Conservation (phyloP, 352 stramenopile species). For the Globisporangium sylvaticum region DNA sequence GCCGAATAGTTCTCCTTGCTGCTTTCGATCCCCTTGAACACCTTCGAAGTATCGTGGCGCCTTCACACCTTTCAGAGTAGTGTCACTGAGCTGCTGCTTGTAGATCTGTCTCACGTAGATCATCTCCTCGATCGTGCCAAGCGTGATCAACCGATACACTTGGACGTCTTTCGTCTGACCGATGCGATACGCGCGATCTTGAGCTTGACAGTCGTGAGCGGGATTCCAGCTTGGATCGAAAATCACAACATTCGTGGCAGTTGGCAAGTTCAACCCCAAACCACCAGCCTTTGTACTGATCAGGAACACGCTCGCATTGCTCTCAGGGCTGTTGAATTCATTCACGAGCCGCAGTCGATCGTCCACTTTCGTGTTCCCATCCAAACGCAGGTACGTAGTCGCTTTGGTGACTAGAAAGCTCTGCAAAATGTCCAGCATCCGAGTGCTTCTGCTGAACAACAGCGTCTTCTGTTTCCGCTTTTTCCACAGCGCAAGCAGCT, state of each 20-base stretch:
- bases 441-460: constrained; percentile 74
- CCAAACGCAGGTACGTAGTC: constrained; percentile 54
- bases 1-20: constrained; percentile 76
- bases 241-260: constrained; percentile 81
- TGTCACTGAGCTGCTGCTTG: constrained; percentile 83
- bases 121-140: constrained; percentile 87
- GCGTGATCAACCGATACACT: constrained; percentile 80
- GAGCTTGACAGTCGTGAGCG: constrained; percentile 77
- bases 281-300: constrained; percentile 78
- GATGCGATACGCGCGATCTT: constrained; percentile 84
- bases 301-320: constrained; percentile 61
- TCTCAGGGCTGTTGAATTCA: constrained; percentile 59
- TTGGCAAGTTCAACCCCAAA: constrained; percentile 73
- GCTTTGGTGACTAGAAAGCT: constrained; percentile 69
- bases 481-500: constrained; percentile 61
- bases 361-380: constrained; percentile 73
- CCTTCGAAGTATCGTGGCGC: constrained; percentile 77
- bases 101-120: constrained; percentile 87
- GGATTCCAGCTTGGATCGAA: constrained; percentile 89
- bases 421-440: constrained; percentile 81
- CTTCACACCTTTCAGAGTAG: constrained; percentile 66
- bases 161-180: constrained; percentile 84
- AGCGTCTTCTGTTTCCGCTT: constrained; percentile 61
- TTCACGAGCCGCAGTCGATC: constrained; percentile 72
- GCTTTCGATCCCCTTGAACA: constrained; percentile 65